Conservation (phyloP, 2,329 filamentous ascomycete species). For the Arachnomyces sp. region DNA sequence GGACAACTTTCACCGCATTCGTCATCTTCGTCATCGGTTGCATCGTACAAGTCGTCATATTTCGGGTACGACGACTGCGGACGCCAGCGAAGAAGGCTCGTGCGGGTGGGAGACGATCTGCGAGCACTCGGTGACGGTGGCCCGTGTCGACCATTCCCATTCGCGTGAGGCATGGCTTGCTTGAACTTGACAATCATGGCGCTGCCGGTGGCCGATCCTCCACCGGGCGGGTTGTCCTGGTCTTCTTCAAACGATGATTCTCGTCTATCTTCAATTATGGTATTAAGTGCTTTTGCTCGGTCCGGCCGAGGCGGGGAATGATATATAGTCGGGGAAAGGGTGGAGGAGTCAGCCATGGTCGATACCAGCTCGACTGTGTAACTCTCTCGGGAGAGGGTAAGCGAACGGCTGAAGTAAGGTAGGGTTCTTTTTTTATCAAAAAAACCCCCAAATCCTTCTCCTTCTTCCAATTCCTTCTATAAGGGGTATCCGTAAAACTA, state of each 20-base stretch:
- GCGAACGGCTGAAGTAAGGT: constrained; percentile 1
- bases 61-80: constrained; percentile 44
- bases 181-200: constrained; percentile 14
- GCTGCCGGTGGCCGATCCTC: constrained; percentile 12
- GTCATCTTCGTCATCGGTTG: constrained; percentile 66
- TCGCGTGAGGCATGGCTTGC: constrained; percentile 3
- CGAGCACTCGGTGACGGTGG: constrained; percentile 25
- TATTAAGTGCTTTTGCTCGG: constrained; percentile 54
- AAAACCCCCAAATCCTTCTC: neutral
- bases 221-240: constrained; percentile 5
- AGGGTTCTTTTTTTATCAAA: constrained; percentile 4
- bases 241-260: constrained; percentile 24
- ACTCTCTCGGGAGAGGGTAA: constrained; percentile 12
- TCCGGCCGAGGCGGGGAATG: constrained; percentile 48
- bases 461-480: neutral
- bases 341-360: constrained; percentile 42
- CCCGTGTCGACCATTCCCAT: constrained; percentile 10
- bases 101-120: constrained; percentile 54
- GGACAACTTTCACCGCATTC: constrained; percentile 42
- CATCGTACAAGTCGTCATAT: constrained; percentile 82
- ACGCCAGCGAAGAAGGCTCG: constrained; percentile 14
- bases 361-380: constrained; percentile 25
- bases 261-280: constrained; percentile 53
- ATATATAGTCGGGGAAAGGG: constrained; percentile 45
- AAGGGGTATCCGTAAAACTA: constrained; percentile 8